phyloP scores from a whole-genome alignment of 306 rosid species.

The Vigna mungo region DNA sequence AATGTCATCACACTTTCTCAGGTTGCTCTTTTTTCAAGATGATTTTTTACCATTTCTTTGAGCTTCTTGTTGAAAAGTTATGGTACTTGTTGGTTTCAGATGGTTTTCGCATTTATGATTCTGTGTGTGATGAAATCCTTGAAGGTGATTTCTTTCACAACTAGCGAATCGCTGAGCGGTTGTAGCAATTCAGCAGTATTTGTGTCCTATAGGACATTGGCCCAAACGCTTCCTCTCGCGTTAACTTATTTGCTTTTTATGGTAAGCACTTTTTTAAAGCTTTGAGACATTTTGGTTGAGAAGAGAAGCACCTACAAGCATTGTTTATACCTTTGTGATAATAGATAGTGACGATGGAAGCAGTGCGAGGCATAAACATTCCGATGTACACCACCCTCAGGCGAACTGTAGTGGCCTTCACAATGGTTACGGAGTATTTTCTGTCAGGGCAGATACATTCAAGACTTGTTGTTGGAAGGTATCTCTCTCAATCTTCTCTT shows the following conservation, averaged over 20 bases:
- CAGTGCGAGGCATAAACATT: slow-evolving; percentile 72
- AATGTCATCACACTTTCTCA: slow-evolving; percentile 72
- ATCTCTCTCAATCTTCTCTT: neutral
- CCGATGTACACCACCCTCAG: slow-evolving; percentile 86
- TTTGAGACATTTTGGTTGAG: neutral
- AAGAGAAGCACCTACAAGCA: slow-evolving; percentile 7
- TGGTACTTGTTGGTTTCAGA: slow-evolving; percentile 52
- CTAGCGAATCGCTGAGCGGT: slow-evolving; percentile 46
- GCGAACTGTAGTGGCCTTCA: slow-evolving; percentile 71
- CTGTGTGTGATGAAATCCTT: slow-evolving; percentile 62
- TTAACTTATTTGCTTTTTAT: slow-evolving; percentile 66
- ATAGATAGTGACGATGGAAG: slow-evolving; percentile 77
- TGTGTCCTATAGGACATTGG: slow-evolving; percentile 56
- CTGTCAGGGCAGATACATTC: slow-evolving; percentile 64
- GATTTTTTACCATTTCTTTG: neutral
- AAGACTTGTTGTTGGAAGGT: slow-evolving; percentile 65
- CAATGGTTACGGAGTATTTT: slow-evolving; percentile 72
- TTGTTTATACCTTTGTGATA: slow-evolving; percentile 32
- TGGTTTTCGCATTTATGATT: slow-evolving; percentile 54
- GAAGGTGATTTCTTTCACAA: slow-evolving; percentile 69
- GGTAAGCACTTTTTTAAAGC: slow-evolving; percentile 49
- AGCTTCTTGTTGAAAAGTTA: slow-evolving; percentile 12
- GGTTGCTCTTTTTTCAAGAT: slow-evolving; percentile 52
- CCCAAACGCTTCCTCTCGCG: slow-evolving; percentile 69
- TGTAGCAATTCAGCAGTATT: slow-evolving; percentile 53